Evolutionary conservation across 2,329 filamentous ascomycete species (phyloP), one percentile per base, ranked within the genome.

Genomic region (Seiridium cupressi): DNA sequence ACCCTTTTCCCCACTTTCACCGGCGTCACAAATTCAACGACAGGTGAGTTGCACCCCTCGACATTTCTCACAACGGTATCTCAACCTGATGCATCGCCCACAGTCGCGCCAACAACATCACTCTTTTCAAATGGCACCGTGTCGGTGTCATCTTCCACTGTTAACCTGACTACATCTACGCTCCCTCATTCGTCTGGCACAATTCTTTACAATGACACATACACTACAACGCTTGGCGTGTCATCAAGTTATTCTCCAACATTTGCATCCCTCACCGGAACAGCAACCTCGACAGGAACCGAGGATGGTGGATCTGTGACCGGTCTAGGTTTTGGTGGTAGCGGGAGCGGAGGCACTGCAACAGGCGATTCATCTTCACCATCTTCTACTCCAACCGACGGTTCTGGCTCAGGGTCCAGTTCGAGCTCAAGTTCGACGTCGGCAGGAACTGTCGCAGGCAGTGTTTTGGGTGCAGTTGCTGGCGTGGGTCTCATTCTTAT

Each of bases 381-480:
- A 7, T 62, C 72, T 10, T 63, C 63, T 3, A 65, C 71, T 2
- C 48, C 70, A 3, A 55, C 68, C 5, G 59, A 66, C 5, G 65
- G 13, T 26, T 26, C 47, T 53, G 56, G 62, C 5, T 60, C 51
- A 38, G 62, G 53, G 13, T 61, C 70, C 0, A 63, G 61, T 2
- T 60, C 72, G 42, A 63, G 67, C 3, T 9, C 67, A 10, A 60
- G 61, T 35, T 57, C 62, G 31, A 57, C 70, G 4, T 69, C 73
- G 5, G 69, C 72, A 1, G 70, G 68, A 31, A 72, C 74, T 7
- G 69, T 87, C 35, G 83, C 85, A 6, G 84, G 84, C 0, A 80
- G 84, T 38, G 82, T 87, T 1, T 75, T 87, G 18, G 84, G 84
- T 31, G 78, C 82, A 46, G 70, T 89, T 38, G 85, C 86, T 13